These are phyloP conservation scores for Russula sp. DNA, from an alignment of 768 basidiomycete species.

Conservation along the genomic window DNA sequence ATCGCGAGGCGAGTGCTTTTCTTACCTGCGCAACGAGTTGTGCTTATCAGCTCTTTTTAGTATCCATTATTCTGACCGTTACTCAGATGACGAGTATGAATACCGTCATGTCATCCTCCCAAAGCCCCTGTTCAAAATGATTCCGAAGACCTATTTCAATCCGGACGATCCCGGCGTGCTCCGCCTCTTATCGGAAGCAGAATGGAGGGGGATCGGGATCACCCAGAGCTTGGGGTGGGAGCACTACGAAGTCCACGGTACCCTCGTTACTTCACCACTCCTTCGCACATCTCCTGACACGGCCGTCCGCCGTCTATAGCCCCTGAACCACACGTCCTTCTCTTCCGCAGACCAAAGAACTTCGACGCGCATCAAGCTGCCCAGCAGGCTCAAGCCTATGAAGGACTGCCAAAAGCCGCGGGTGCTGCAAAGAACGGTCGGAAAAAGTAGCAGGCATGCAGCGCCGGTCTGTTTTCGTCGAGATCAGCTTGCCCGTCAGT, in stretches of 20 bases:
- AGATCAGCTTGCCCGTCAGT: constrained; percentile 16
- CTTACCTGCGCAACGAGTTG: constrained; percentile 5
- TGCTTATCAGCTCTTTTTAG: constrained; percentile 31
- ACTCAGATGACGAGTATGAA: constrained; percentile 88
- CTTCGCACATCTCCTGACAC: constrained; percentile 1
- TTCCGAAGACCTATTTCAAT: constrained; percentile 81
- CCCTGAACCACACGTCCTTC: constrained; percentile 88
- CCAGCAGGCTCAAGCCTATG: constrained; percentile 15
- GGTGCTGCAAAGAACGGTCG: constrained; percentile 34
- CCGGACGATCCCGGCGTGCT: constrained; percentile 67
- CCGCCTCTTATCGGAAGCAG: constrained; percentile 74
- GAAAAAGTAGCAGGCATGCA: constrained; percentile 31
- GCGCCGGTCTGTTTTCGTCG: not conserved
- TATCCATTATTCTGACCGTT: constrained; percentile 87
- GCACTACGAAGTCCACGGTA: constrained; percentile 95
- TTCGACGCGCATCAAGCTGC: constrained; percentile 33
- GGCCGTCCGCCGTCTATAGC: constrained; percentile 36
- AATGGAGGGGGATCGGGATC: constrained; percentile 96
- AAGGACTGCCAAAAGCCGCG: constrained; percentile 22
- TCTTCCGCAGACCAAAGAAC: constrained; percentile 79
- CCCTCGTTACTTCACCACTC: not conserved
- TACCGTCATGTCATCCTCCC: constrained; percentile 97
- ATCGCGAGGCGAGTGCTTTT: constrained; percentile 55
- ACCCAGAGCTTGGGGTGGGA: constrained; percentile 96
- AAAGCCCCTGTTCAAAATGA: constrained; percentile 87